These are phyloP conservation scores for Colletotrichum sp. DNA, from an alignment of 2,329 filamentous ascomycete species.

Conservation along the genomic window DNA sequence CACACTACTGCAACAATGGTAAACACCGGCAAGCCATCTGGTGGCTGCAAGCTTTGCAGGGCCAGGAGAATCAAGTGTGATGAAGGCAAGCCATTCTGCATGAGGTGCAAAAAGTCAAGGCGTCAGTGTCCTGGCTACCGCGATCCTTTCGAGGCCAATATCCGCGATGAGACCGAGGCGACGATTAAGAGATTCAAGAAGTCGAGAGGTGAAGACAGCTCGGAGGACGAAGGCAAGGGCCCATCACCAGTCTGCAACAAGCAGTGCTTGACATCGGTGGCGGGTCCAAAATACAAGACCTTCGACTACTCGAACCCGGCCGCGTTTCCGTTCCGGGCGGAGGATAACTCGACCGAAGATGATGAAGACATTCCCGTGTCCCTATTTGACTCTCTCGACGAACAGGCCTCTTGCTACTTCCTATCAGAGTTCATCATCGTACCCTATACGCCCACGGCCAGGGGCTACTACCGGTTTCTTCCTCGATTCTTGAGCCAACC, in stretches of 20 bases:
- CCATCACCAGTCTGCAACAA: constrained; percentile 12
- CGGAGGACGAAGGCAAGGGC: constrained; percentile 3
- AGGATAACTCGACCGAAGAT: constrained; percentile 6
- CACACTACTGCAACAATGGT: constrained; percentile 20
- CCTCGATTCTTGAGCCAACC: constrained; percentile 15
- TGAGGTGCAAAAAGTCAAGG: constrained; percentile 27
- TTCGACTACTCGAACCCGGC: constrained; percentile 12
- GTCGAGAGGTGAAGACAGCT: constrained; percentile 16
- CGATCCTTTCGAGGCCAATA: constrained; percentile 28
- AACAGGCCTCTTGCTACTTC: constrained; percentile 22
- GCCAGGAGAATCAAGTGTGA: constrained; percentile 28
- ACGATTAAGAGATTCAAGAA: constrained; percentile 25
- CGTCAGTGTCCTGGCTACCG: constrained; percentile 27
- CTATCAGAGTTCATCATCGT: constrained; percentile 22
- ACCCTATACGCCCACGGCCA: not conserved
- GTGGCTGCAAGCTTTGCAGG: constrained; percentile 28
- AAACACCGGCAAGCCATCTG: constrained; percentile 28
- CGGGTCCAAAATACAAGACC: constrained; percentile 14
- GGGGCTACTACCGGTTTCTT: constrained; percentile 21
- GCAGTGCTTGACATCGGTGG: constrained; percentile 9
- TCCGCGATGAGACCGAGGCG: constrained; percentile 28
- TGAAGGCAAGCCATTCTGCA: constrained; percentile 26
- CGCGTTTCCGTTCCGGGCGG: constrained; percentile 1
- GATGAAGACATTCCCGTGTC: constrained; percentile 12
- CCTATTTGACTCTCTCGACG: constrained; percentile 14